Base-by-base conservation (phyloP, 2,329 filamentous ascomycete genomes). In the Trichoderma sp. region DNA sequence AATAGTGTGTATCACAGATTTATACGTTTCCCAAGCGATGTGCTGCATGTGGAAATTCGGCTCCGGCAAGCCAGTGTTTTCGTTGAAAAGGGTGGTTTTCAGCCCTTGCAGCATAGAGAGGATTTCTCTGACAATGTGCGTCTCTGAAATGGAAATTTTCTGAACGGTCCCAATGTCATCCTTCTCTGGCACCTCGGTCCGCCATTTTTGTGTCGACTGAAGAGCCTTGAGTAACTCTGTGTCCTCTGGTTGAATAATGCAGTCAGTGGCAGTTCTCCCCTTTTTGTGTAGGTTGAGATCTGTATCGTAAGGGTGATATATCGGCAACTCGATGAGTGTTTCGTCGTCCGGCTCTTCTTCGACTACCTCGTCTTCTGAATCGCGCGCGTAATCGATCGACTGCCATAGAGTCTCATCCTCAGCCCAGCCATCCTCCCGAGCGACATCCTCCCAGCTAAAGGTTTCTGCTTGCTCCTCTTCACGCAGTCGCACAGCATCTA, bases 81-180 rank as follows among this genome's bases (percentile, higher is more conserved):
- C 63, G 71, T 82, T 83, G 76, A 95, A 97, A 1, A 97, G 78
- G 2, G 90, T 91, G 3, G 92, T 95, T 6, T 90, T 87, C 4
- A 96, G 83, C 0, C 95, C 95, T 69, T 90, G 88, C 0, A 98
- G 86, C 93, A 98, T 97, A 76, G 93, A 95, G 0, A 98, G 84
- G 0, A 90, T 88, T 69, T 98, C 94, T 62, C 94, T 89, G 30
- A 95, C 83, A 12, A 91, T 84, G 74, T 95, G 90, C 1, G 92
- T 83, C 78, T 97, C 95, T 0, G 92, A 88, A 6, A 95, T 83
- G 1, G 81, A 76, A 0, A 83, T 79, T 71, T 85, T 86, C 36
- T 80, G 81, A 0, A 80, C 73, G 39, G 76, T 78, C 0, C 79
- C 80, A 11, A 76, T 73, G 4, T 78, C 64, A 24, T 84, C 82